A percentile compares a stretch with the other conserved stretches of the same genome.
These are phyloP conservation scores for Pseudisothecium myosuroides DNA, from an alignment of 225 moss, liverwort and hornwort species.

Conservation along the genomic window DNA sequence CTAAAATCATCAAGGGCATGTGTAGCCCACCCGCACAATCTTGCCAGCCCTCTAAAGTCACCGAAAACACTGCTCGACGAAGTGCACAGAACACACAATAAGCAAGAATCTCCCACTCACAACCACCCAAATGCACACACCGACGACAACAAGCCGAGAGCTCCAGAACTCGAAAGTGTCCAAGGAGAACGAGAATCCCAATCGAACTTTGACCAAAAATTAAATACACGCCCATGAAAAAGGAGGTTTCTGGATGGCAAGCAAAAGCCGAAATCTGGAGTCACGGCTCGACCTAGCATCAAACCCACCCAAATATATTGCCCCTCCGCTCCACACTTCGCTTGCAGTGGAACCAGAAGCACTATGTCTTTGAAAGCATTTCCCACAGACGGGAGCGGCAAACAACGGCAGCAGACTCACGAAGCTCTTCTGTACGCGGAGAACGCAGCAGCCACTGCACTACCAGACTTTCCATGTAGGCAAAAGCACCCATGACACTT, in stretches of 20 bases:
- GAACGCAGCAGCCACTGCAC: slow-evolving; percentile 4
- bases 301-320: slow-evolving; percentile 13
- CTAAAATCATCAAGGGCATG: not conserved
- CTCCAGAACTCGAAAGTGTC: not conserved
- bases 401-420: slow-evolving; percentile 4
- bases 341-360: slow-evolving; percentile 14
- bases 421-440: not conserved
- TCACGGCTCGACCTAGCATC: slow-evolving; percentile 7
- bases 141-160: not conserved
- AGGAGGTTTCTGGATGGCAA: slow-evolving; percentile 9
- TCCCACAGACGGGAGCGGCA: slow-evolving; percentile 11
- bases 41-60: too few relatives aligned
- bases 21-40: not conserved
- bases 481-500: slow-evolving; percentile 10
- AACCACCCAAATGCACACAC: not conserved
- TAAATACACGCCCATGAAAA: slow-evolving; percentile 33
- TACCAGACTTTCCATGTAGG: slow-evolving; percentile 7
- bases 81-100: not conserved
- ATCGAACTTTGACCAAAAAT: slow-evolving; percentile 16
- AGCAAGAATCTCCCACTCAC: not conserved
- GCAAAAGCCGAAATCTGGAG: not conserved
- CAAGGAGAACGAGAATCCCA: not conserved
- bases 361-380: slow-evolving; percentile 16
- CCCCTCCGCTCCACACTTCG: not conserved
- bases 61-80: too few relatives aligned